Percentiles rank a stretch among this genome's conserved stretches.
Conservation (phyloP, 352 stramenopile genomes). For the Phytopythium chamaehyphon region DNA sequence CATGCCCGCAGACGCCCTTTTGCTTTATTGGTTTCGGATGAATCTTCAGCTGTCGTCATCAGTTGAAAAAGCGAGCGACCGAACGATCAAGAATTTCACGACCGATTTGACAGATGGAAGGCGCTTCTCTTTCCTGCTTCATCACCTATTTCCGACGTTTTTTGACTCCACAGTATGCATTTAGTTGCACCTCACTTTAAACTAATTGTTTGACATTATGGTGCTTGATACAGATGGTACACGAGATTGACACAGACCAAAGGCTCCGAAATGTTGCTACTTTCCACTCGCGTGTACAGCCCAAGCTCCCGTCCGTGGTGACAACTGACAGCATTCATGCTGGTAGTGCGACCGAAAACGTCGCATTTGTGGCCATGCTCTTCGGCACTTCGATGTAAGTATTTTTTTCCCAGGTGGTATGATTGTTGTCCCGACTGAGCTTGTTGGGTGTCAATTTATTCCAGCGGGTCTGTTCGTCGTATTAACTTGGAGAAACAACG, state of each 20-base stretch:
- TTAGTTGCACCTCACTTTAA: not conserved
- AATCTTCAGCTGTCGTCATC: slow-evolving; percentile 60
- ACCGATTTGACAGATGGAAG: slow-evolving; percentile 62
- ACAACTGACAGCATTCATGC: slow-evolving; percentile 71
- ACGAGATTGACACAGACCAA: slow-evolving; percentile 70
- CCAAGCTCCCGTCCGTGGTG: slow-evolving; percentile 55
- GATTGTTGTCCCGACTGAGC: no score
- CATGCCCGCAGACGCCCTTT: slow-evolving; percentile 68
- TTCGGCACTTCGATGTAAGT: slow-evolving; percentile 65
- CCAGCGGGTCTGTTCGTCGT: slow-evolving; percentile 38
- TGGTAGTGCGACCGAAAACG: slow-evolving; percentile 55
- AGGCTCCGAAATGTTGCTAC: slow-evolving; percentile 62
- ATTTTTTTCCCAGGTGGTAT: no score
- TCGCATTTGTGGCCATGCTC: slow-evolving; percentile 78
- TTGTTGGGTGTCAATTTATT: not conserved
- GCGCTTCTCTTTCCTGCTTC: slow-evolving; percentile 62
- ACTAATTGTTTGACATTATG: not conserved
- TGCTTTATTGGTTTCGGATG: slow-evolving; percentile 78
- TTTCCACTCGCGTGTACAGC: slow-evolving; percentile 67
- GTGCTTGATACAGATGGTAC: slow-evolving; percentile 49
- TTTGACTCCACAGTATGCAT: slow-evolving; percentile 52
- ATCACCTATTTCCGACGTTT: slow-evolving; percentile 69
- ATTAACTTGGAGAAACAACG: slow-evolving; percentile 65
- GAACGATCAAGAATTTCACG: slow-evolving; percentile 76
- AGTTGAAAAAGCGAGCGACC: slow-evolving; percentile 60